These are phyloP conservation scores for Aureobasidium zeae DNA, from an alignment of 2,329 filamentous ascomycete species.

Conservation along the genomic window DNA sequence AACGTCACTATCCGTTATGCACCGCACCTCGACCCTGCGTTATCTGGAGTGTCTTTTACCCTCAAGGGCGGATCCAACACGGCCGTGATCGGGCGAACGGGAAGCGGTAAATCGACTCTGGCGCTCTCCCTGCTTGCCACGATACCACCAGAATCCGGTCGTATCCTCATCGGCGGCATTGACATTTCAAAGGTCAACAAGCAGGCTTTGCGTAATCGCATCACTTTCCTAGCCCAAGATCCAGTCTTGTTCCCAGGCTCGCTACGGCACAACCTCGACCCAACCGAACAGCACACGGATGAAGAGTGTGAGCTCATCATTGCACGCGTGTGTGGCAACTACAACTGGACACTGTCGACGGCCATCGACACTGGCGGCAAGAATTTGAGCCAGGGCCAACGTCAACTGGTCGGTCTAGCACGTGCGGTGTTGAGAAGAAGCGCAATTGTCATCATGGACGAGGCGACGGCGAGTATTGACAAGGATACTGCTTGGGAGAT, in stretches of 20 bases:
- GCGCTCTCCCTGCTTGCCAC: constrained; percentile 52
- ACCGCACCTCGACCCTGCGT: constrained; percentile 62
- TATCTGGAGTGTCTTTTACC: constrained; percentile 58
- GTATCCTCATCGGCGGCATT: constrained; percentile 51
- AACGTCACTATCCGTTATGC: constrained; percentile 72
- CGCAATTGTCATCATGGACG: constrained; percentile 55
- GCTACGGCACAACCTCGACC: constrained; percentile 54
- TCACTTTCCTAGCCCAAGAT: constrained; percentile 60
- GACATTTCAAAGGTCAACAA: constrained; percentile 52
- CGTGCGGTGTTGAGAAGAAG: constrained; percentile 54
- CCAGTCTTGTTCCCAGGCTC: constrained; percentile 55
- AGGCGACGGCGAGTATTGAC: constrained; percentile 57
- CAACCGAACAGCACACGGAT: constrained; percentile 48
- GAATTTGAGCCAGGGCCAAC: constrained; percentile 55
- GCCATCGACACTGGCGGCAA: constrained; percentile 51
- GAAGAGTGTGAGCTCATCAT: constrained; percentile 46
- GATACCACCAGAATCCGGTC: constrained; percentile 44
- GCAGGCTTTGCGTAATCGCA: constrained; percentile 50
- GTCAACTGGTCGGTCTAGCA: constrained; percentile 55
- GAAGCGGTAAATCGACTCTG: constrained; percentile 75
- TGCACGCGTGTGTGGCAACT: constrained; percentile 42
- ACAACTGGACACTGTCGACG: constrained; percentile 49
- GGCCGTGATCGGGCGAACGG: constrained; percentile 71
- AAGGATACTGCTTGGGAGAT: constrained; percentile 50
- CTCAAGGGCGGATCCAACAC: constrained; percentile 72